Evolutionary conservation across 2,329 filamentous ascomycete species (phyloP).

Genomic region (Metarhizium sp.): DNA sequence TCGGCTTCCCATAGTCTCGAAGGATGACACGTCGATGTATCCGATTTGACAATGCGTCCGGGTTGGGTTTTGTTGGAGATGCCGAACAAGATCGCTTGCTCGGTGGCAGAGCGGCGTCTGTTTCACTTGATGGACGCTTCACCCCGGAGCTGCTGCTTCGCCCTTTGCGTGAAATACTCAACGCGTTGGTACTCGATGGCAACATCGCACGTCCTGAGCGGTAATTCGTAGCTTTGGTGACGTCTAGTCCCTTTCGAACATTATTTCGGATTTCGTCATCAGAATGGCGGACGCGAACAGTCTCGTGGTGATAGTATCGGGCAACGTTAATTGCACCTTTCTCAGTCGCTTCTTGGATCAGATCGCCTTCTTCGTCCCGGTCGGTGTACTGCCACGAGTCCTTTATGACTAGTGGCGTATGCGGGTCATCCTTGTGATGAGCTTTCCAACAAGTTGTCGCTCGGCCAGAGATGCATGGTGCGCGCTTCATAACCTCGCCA

Average conservation of each 20-base stretch:
- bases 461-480: conserved; percentile 26
- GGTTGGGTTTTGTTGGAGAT: conserved; percentile 17
- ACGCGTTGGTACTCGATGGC: too few relatives aligned
- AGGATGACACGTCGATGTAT: conserved; percentile 31
- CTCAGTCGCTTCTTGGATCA: conserved; percentile 23
- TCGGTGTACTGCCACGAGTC: conserved; percentile 29
- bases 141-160: neutral
- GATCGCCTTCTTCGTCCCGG: conserved; percentile 29
- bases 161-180: neutral
- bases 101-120: conserved; percentile 13
- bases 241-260: conserved; percentile 22
- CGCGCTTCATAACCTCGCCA: conserved; percentile 21
- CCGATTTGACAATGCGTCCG: conserved; percentile 17
- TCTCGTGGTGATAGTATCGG: conserved; percentile 33
- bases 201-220: too few relatives aligned
- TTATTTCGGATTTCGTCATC: conserved; percentile 26
- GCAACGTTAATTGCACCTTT: conserved; percentile 29
- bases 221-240: conserved; percentile 16
- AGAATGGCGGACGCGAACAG: conserved; percentile 22
- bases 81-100: conserved; percentile 21
- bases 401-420: conserved; percentile 31
- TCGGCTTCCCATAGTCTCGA: conserved; percentile 28
- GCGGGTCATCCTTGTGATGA: conserved; percentile 22
- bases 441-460: conserved; percentile 37
- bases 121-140: conserved; percentile 22